phyloP scores from a whole-genome alignment of 164 flowering plant genomes.

The Warburgia ugandensis region DNA sequence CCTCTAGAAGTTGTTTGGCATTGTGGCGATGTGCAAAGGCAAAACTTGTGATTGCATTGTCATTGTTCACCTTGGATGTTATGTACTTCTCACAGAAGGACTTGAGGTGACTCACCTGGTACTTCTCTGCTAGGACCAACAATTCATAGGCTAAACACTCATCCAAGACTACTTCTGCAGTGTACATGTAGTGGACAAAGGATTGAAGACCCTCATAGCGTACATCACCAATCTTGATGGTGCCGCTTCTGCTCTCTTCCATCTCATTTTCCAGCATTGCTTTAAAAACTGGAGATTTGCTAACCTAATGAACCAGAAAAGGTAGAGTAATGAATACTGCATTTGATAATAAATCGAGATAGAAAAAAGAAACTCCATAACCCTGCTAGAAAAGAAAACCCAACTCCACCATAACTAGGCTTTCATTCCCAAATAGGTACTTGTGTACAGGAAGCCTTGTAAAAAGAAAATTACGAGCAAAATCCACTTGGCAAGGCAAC shows the following conservation, averaged over 20 bases:
- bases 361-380: neutral
- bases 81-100: conserved; percentile 65
- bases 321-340: neutral
- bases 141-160: conserved; percentile 72
- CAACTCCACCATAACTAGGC: too few relatives aligned
- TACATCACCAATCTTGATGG: conserved; percentile 66
- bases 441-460: too few relatives aligned
- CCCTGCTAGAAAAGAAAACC: too few relatives aligned
- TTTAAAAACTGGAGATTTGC: conserved; percentile 81
- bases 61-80: conserved; percentile 62
- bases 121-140: conserved; percentile 72
- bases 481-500: too few relatives aligned
- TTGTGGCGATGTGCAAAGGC: conserved; percentile 85
- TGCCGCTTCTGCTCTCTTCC: conserved; percentile 82
- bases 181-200: conserved; percentile 69
- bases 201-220: conserved; percentile 63
- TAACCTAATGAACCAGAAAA: conserved; percentile 32
- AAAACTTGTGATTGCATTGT: conserved; percentile 48
- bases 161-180: conserved; percentile 74
- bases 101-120: conserved; percentile 81
- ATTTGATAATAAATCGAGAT: neutral
- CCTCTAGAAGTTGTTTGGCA: conserved; percentile 53
- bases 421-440: too few relatives aligned
- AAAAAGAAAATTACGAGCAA: too few relatives aligned
- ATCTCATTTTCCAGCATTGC: conserved; percentile 91